Base-by-base conservation (phyloP, 2,329 filamentous ascomycete species). In the Fusarium sp. region DNA sequence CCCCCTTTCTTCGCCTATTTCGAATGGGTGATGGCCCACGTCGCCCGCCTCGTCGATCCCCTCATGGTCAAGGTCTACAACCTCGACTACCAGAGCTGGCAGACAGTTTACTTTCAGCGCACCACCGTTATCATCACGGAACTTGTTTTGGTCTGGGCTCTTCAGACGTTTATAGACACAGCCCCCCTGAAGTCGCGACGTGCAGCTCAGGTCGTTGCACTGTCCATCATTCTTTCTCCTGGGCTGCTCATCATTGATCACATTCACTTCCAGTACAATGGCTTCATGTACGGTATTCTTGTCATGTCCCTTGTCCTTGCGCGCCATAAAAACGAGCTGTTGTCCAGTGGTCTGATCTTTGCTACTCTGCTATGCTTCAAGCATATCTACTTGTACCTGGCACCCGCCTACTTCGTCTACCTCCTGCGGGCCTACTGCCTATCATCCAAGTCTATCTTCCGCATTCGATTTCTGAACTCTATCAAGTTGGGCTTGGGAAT, bases 231-330 rank as follows among this genome's bases (percentile, higher is more conserved):
- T 5, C 87, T 98, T 14, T 98, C 94, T 1, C 96, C 96, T 0
- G 96, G 95, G 3, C 87, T 99, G 35, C 84, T 99, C 62, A 96
- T 99, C 77, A 98, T 99, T 78, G 96, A 99, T 76, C 96, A 99
- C 78, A 95, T 97, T 68, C 94, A 97, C 79, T 99, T 99, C 79
- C 96, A 99, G 83, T 99, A 99, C 83, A 99, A 99, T 82, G 95
- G 96, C 40, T 94, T 94, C 80, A 89, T 99, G 80, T 99, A 98
- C 77, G 96, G 96, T 37, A 83, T 98, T 43, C 83, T 99, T 50
- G 87, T 98, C 37, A 84, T 95, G 54, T 98, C 96, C 4, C 85
- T 99, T 47, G 91, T 96, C 3, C 82, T 96, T 61, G 93, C 94
- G 8, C 89, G 93, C 50, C 88, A 90, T 72, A 88, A 87, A 75